These are phyloP conservation scores for Pterulicium gracile DNA, from an alignment of 1,284 basidiomycete species.

Conservation along the genomic window DNA sequence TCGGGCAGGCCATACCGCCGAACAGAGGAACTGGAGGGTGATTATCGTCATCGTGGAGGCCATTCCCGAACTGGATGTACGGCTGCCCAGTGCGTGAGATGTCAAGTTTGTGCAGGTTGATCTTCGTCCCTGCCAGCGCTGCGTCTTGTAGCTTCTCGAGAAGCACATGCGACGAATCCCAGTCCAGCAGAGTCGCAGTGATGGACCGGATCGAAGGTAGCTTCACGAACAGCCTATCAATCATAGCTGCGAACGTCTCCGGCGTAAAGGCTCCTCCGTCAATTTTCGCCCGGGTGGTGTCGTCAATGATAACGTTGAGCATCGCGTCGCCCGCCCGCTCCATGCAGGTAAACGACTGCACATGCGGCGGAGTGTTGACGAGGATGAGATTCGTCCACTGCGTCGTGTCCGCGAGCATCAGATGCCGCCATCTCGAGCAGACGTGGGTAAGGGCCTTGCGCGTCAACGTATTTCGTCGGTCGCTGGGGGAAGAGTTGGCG, in stretches of 20 bases:
- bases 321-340: slow-evolving; percentile 38
- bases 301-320: slow-evolving; percentile 47
- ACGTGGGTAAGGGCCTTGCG: slow-evolving; percentile 45
- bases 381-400: slow-evolving; percentile 56
- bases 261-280: slow-evolving; percentile 22
- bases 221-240: slow-evolving; percentile 36
- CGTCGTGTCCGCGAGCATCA: slow-evolving; percentile 35
- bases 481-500: slow-evolving; percentile 31
- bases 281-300: slow-evolving; percentile 16
- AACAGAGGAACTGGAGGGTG: slow-evolving; percentile 29
- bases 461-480: slow-evolving; percentile 22
- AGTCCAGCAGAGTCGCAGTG: slow-evolving; percentile 38
- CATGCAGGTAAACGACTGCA: slow-evolving; percentile 41
- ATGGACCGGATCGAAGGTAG: slow-evolving; percentile 43
- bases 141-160: slow-evolving; percentile 33
- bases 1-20: slow-evolving; percentile 29
- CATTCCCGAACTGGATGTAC: slow-evolving; percentile 31
- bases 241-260: slow-evolving; percentile 29
- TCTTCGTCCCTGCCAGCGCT: slow-evolving; percentile 21
- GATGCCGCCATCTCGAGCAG: slow-evolving; percentile 42
- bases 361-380: slow-evolving; percentile 33
- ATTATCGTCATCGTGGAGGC: slow-evolving; percentile 20
- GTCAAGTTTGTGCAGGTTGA: slow-evolving; percentile 43
- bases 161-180: slow-evolving; percentile 36
- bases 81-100: slow-evolving; percentile 40